Evolutionary conservation across 208 protist species (phyloP), one percentile per base, ranked within the genome.

Genomic region (Dictyostelium gargantuum): DNA sequence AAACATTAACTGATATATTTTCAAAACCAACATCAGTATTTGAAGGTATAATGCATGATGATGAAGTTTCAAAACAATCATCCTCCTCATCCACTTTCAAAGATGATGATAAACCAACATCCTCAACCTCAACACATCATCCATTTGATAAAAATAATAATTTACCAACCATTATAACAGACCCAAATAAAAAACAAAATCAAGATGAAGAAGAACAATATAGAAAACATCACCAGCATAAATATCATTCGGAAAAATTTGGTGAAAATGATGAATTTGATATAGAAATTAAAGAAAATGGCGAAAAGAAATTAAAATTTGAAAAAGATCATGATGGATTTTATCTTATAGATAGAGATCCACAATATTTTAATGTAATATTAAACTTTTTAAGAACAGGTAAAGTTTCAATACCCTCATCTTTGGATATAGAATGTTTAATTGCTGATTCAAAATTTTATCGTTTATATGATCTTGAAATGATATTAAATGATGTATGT

Each of bases 251-350:
- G n/a, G n/a, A n/a, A n/a, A n/a, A n/a, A 70, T 40, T 15, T 15
- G 66, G 66, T 42, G 35, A 63, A 17, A 63, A 63, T 38, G 61
- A 70, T 38, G 61, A 70, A 70, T 32, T 70, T 38, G 61, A 70
- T 15, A 63, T n/a, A 63, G 17, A 10, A 32, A 63, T 63, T 13
- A 70, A 70, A 38, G 61, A 70, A 70, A 38, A 29, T 70, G 35
- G 61, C 9, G 61, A 70, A 70, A 70, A 70, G 61, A 70, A 70
- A 42, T 54, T 89, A 21, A 89, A 74, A 50, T 77, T 89, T 48
- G 82, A 89, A 66, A 89, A 89, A 68, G 82, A 89, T 61, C 38
- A 56, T 19, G 82, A 89, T 40, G 82, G 82, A 2, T 89, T n/a
- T 21, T 89, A 89, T 66, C 3, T 89, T n/a, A 89, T 89, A 6